These are phyloP conservation scores for Bruguiera parviflora DNA, from an alignment of 345 rosid species.

Conservation along the genomic window DNA sequence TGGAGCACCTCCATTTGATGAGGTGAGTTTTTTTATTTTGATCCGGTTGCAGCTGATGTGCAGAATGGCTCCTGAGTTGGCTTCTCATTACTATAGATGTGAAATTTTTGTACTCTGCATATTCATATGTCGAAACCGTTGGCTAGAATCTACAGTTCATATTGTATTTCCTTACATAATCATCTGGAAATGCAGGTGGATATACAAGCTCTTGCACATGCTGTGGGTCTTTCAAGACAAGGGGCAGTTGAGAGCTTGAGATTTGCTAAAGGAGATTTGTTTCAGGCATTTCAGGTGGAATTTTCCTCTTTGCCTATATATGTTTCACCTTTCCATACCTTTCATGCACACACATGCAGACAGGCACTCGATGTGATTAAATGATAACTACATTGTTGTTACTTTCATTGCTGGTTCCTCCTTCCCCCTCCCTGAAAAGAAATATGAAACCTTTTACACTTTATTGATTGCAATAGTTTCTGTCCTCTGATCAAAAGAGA, in stretches of 20 bases:
- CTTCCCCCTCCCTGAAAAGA: no score
- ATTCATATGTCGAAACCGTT: background rate
- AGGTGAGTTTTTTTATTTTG: constrained; percentile 40
- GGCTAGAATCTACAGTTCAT: background rate
- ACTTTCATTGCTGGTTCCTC: no score
- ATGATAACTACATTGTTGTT: no score
- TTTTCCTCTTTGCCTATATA: background rate
- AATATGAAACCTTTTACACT: no score
- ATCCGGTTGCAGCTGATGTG: background rate
- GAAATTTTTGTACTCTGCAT: background rate
- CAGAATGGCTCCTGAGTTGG: background rate
- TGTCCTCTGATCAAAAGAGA: no score
- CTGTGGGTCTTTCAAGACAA: constrained; percentile 90
- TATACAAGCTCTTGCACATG: constrained; percentile 96
- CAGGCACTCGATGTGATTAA: no score
- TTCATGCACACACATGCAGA: background rate
- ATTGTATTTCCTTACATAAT: background rate
- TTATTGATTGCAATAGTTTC: no score
- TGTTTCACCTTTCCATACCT: constrained; percentile 1
- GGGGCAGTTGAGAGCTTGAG: constrained; percentile 95
- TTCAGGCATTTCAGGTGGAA: constrained; percentile 87
- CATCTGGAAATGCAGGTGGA: constrained; percentile 52
- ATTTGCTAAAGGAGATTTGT: constrained; percentile 88
- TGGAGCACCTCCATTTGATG: constrained; percentile 90
- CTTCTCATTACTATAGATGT: constrained; percentile 9